Evolutionary conservation across 495 filamentous ascomycete genomes (phyloP), one percentile per base, ranked within the genome.

Genomic region (Penicillium waksmanii): DNA sequence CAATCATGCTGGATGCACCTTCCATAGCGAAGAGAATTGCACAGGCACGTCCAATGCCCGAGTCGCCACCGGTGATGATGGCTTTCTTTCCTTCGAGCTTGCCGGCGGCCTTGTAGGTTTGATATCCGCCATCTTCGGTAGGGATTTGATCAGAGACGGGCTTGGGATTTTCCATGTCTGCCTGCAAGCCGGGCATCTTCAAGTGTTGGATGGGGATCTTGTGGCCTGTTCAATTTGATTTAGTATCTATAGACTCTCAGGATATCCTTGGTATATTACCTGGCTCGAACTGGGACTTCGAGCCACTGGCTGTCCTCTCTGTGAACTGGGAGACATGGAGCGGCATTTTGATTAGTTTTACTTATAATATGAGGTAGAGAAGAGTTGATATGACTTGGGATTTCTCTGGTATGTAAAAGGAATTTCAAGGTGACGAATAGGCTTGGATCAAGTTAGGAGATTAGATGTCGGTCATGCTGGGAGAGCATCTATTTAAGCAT

Each of bases 1-100:
- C 82, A 55, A 95, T 92, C 19, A 90, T 73, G 48, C 83, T 86
- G 51, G 89, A 86, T 17, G 91, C 91, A 15, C 91, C 92, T 70
- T 95, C 92, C 85, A 92, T 88, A 27, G 90, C 90, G 57, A 87
- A 95, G 0, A 96, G 78, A 19, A 94, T 85, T 2, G 91, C 89
- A 19, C 89, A 85, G 5, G 91, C 87, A 13, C 90, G 87, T n/a
- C 92, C 90, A 66, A 95, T 95, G 12, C 91, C 90, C 13, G 84
- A 89, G 69, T 95, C 91, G 15, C 92, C 92, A 12, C 91, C 90
- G 0, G 91, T 94, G 64, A 95, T 95, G 52, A 95, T 73, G 33
- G 89, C 90, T 44, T 84, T 88, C 72, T 89, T 90, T 63, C 85
- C 88, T 63, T 82, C 69, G 8, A 95, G 83, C 74, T 95, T 95